These are phyloP conservation scores for Trichoderma gamsii DNA, from an alignment of 495 filamentous ascomycete species.

Conservation along the genomic window DNA sequence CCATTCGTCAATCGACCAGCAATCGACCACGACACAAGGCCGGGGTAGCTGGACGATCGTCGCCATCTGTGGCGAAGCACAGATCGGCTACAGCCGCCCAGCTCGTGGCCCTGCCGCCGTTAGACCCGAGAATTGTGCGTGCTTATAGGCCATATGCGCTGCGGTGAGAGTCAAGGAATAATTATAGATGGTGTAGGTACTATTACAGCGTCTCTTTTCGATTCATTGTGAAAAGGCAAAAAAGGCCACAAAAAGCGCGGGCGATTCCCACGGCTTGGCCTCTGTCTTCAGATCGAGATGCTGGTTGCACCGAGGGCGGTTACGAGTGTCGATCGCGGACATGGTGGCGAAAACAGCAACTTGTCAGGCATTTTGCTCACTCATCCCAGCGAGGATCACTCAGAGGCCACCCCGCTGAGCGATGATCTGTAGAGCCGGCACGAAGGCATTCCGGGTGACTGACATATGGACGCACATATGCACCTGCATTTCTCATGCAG, in stretches of 20 bases:
- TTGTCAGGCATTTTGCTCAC: not conserved
- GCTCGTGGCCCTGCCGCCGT: not conserved
- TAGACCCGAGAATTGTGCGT: not conserved
- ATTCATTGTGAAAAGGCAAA: no score
- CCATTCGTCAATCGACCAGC: not conserved
- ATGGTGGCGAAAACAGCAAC: conserved; percentile 10
- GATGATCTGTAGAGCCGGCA: not conserved
- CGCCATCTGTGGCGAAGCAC: conserved; percentile 6
- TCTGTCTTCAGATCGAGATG: not conserved
- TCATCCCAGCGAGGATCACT: conserved; percentile 6
- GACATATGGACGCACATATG: no score
- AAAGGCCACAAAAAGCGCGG: no score
- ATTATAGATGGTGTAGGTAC: no score
- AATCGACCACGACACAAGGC: not conserved
- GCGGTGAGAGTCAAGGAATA: not conserved
- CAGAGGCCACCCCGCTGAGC: not conserved
- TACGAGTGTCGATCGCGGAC: not conserved
- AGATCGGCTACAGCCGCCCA: conserved; percentile 11
- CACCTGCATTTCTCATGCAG: no score
- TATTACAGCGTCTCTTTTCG: no score
- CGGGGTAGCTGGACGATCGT: not conserved
- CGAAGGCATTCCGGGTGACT: no score
- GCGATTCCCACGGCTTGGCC: no score
- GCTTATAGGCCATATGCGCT: not conserved
- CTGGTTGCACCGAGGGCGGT: not conserved